A percentile compares a stretch with the other conserved stretches of the same genome.
Conservation (phyloP, 768 basidiomycete genomes). For the Pleurotus sapidus region DNA sequence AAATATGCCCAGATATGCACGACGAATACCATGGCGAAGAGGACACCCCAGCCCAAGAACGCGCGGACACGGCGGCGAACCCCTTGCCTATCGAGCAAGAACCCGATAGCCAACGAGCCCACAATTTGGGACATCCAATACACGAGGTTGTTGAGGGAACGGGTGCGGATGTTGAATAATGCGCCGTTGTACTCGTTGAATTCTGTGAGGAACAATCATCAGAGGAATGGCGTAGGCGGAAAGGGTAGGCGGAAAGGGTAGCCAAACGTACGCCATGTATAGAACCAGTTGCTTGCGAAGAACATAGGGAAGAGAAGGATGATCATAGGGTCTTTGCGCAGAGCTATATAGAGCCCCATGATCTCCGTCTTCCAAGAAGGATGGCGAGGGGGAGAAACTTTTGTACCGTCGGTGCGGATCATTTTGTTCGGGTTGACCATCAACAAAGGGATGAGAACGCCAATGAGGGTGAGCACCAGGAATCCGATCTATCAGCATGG, state of each 20-base stretch:
- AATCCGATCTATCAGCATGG: conserved; percentile 57
- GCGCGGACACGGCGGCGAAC: conserved; percentile 67
- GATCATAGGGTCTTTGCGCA: conserved; percentile 69
- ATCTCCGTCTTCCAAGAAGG: conserved; percentile 82
- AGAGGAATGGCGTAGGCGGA: neutral
- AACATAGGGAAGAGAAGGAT: conserved; percentile 85
- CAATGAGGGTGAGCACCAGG: conserved; percentile 66
- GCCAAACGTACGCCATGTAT: conserved; percentile 67
- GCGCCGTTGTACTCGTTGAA: conserved; percentile 77
- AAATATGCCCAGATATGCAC: conserved; percentile 78
- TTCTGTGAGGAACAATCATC: conserved; percentile 36
- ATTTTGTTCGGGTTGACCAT: conserved; percentile 73
- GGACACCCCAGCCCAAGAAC: conserved; percentile 61
- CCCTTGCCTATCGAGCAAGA: conserved; percentile 55
- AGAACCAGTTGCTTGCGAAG: conserved; percentile 81
- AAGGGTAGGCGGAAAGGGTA: neutral
- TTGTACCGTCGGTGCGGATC: conserved; percentile 72
- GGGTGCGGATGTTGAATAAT: conserved; percentile 75
- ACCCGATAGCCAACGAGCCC: conserved; percentile 68
- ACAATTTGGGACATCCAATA: conserved; percentile 81
- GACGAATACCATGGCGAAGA: conserved; percentile 63
- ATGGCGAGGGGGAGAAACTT: conserved; percentile 56
- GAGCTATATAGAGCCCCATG: conserved; percentile 60
- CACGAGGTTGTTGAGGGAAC: conserved; percentile 70
- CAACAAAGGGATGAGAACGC: conserved; percentile 59